phyloP scores from a whole-genome alignment of 1,139 yeast species.

The Protomyces gravidus region DNA sequence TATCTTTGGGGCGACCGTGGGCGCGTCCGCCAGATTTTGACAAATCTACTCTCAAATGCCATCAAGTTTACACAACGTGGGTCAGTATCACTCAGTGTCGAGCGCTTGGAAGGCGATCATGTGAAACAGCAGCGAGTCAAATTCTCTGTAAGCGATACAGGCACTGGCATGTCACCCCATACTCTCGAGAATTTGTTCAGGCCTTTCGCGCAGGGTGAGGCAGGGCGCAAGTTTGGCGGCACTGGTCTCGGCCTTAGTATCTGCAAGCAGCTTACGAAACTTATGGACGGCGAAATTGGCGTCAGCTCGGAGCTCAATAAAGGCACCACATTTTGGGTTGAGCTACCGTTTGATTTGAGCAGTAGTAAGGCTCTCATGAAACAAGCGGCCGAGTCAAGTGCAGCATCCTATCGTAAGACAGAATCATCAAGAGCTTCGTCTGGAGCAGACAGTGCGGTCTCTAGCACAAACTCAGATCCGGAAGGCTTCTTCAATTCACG shows the following conservation, averaged over 20 bases:
- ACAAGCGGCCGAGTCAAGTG: background rate
- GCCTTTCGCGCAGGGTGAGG: constrained; percentile 59
- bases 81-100: constrained; percentile 32
- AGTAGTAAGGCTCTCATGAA: background rate
- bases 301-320: constrained; percentile 52
- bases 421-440: background rate
- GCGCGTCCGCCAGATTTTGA: constrained; percentile 77
- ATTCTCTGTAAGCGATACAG: constrained; percentile 65
- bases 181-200: constrained; percentile 52
- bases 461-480: background rate
- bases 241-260: constrained; percentile 52
- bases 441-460: background rate
- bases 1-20: constrained; percentile 79
- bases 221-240: constrained; percentile 57
- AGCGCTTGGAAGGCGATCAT: constrained; percentile 10
- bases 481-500: background rate
- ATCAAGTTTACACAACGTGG: constrained; percentile 77
- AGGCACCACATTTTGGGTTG: constrained; percentile 53
- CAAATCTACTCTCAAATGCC: constrained; percentile 83
- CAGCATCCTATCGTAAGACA: background rate
- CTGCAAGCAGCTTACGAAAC: constrained; percentile 38
- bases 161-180: constrained; percentile 56
- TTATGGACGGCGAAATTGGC: constrained; percentile 56
- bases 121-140: constrained; percentile 48
- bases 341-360: constrained; percentile 29